These are phyloP conservation scores for Immersiella caudata DNA, from an alignment of 495 filamentous ascomycete species.

Conservation along the genomic window DNA sequence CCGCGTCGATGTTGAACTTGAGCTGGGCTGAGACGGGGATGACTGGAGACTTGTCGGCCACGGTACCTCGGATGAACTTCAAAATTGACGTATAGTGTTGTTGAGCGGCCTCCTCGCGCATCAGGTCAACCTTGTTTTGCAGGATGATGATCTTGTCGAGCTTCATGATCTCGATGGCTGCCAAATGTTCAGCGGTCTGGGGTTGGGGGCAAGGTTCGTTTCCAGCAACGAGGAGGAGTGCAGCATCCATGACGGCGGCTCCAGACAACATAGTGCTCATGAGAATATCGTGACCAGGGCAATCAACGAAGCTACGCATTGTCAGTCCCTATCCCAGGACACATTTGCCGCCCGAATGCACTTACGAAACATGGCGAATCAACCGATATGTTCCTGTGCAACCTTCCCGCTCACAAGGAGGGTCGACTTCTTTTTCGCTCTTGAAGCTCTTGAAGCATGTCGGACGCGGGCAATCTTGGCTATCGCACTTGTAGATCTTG, in stretches of 20 bases:
- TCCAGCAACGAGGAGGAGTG: constrained; percentile 92
- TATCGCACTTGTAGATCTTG: constrained; percentile 99
- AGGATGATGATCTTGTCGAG: constrained; percentile 97
- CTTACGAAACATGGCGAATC: constrained; percentile 85
- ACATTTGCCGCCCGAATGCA: constrained; percentile 20
- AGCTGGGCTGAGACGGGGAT: constrained; percentile 98
- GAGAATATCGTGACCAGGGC: constrained; percentile 99
- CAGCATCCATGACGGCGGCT: constrained; percentile 98
- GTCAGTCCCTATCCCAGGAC: constrained; percentile 16
- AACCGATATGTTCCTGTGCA: constrained; percentile 83
- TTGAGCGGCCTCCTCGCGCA: constrained; percentile 89
- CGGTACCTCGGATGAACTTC: constrained; percentile 97
- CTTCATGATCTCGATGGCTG: constrained; percentile 99
- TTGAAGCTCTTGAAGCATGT: constrained; percentile 97
- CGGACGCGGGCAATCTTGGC: constrained; percentile 82
- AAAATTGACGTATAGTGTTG: constrained; percentile 93
- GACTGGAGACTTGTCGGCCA: constrained; percentile 92
- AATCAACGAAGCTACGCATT: constrained; percentile 81
- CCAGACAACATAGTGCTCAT: constrained; percentile 99
- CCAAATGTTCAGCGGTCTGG: constrained; percentile 98
- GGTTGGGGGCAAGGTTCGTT: constrained; percentile 99
- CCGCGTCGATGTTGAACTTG: constrained; percentile 99
- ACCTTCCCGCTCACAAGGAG: constrained; percentile 90
- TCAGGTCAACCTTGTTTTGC: constrained; percentile 98
- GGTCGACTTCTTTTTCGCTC: constrained; percentile 97